Evolutionary conservation across 1,139 yeast genomes (phyloP).

Genomic region (Geotrichum fermentans): DNA sequence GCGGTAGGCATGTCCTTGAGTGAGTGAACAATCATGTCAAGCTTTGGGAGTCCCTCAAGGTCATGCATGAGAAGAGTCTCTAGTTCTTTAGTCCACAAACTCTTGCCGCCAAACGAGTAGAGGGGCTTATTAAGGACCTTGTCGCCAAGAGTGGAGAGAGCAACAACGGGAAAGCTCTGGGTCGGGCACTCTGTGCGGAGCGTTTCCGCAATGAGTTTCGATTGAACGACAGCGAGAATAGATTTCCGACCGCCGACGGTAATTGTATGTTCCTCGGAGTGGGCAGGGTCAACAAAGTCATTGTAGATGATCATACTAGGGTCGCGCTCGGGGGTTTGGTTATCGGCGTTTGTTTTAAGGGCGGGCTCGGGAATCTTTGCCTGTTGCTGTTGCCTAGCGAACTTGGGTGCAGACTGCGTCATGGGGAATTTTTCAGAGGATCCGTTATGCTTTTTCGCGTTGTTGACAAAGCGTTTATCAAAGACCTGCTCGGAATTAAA

Average conservation of each 20-base stretch:
- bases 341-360: not conserved
- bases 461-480: conserved; percentile 1
- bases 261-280: conserved; percentile 12
- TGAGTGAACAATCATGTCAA: conserved; percentile 90
- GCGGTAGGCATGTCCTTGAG: conserved; percentile 93
- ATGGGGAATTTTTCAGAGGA: not conserved
- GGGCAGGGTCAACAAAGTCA: conserved; percentile 15
- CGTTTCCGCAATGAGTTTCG: conserved; percentile 61
- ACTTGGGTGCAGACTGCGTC: not conserved
- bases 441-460: not conserved
- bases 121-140: conserved; percentile 78
- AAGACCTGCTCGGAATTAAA: conserved; percentile 9
- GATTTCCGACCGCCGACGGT: conserved; percentile 86
- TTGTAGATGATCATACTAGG: conserved; percentile 19
- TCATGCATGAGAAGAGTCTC: conserved; percentile 67
- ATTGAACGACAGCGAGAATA: conserved; percentile 78
- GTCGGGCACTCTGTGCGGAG: conserved; percentile 53
- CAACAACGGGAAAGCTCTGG: conserved; percentile 63
- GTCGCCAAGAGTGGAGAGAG: conserved; percentile 85
- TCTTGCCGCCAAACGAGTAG: conserved; percentile 92
- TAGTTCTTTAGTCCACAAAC: conserved; percentile 92
- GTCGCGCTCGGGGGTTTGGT: conserved; percentile 18
- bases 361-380: not conserved
- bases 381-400: not conserved
- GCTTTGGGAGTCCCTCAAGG: conserved; percentile 58